Base-by-base conservation (phyloP, 176 grass and related monocot genomes). In the Triticum dicoccoides region DNA sequence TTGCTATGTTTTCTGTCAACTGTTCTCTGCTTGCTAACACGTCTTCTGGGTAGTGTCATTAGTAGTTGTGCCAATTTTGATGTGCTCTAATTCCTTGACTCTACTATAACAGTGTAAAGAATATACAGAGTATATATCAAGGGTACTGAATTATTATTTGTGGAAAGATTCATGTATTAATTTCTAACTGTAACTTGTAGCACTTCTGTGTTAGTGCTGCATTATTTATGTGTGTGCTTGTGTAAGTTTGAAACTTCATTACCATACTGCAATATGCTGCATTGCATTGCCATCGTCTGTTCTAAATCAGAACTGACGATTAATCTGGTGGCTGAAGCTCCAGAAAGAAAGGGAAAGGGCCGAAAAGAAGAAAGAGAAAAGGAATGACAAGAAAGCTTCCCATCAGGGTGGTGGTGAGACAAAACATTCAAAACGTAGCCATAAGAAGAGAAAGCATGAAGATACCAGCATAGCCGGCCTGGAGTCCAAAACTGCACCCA, bases 271-370 rank as follows among this genome's bases (percentile, higher is more conserved):
- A 64, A 90, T 86, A 79, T 87, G 69, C 82, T 90, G 64, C 82
- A 83, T 92, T 90, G 67, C 88, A 86, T 90, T 88, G 64, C 85
- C 61, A 2, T 88, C 90, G 84, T 90, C 93, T 0, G 87, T 92
- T 92, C 93, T 92, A 69, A 88, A 88, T 90, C 84, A 91, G 93
- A 93, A 95, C 88, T 95, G 91, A 95, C 86, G 89, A 89, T 93
- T 95, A 78, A 65, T 93, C 90, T 95, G 93, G 91, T 93, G 89
- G 71, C 90, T 92, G 91, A 92, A 89, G 91, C 82, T 88, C 84
- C 87, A 89, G 88, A 95, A 89, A 86, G 91, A 89, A 95, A 89
- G 80, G 23, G 86, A 64, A 87, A 90, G 62, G 54, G 70, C 54
- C 0, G 82, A 83, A 86, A 87, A 69, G 61, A 87, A 69, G 61